Conservation (phyloP, 139 green algal genomes). For the Diplosphaera chodatii region DNA sequence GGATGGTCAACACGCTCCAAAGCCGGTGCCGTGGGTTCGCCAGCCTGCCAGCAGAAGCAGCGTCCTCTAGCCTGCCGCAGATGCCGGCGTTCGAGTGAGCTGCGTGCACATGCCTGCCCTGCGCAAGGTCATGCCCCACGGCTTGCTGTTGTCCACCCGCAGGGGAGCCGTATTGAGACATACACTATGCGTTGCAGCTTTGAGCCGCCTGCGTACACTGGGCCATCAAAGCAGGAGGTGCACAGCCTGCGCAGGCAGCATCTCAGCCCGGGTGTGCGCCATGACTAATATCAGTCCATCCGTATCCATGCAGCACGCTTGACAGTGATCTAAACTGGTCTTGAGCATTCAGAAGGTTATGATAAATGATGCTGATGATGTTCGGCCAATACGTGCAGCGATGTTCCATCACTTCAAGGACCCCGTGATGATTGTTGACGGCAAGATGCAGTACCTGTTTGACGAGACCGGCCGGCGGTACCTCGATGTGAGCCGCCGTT, state of each 20-base stretch:
- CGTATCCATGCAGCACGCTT: background rate
- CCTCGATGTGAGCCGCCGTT: slow-evolving; percentile 67
- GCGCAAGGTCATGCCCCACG: no score
- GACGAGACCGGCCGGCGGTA: slow-evolving; percentile 87
- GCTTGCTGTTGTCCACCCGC: background rate
- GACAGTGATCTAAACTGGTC: background rate
- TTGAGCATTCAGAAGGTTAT: background rate
- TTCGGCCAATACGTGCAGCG: slow-evolving; percentile 32
- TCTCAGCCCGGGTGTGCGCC: slow-evolving; percentile 69
- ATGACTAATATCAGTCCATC: no score
- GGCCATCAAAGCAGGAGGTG: slow-evolving; percentile 77
- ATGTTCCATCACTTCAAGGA: slow-evolving; percentile 82
- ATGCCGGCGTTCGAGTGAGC: background rate
- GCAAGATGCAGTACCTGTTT: slow-evolving; percentile 96
- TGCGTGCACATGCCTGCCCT: background rate
- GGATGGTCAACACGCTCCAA: background rate
- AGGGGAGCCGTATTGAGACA: no score
- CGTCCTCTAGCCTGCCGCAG: background rate
- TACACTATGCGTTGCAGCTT: slow-evolving; percentile 19
- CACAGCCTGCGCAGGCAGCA: slow-evolving; percentile 62
- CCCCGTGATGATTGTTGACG: slow-evolving; percentile 91
- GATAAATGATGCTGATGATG: no score
- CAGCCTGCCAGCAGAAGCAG: background rate
- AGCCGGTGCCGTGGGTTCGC: background rate
- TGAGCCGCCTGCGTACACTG: slow-evolving; percentile 66